Evolutionary conservation across 2,329 filamentous ascomycete species (phyloP), one percentile per base, ranked within the genome.

Genomic region (Colletotrichum ledebouriae): DNA sequence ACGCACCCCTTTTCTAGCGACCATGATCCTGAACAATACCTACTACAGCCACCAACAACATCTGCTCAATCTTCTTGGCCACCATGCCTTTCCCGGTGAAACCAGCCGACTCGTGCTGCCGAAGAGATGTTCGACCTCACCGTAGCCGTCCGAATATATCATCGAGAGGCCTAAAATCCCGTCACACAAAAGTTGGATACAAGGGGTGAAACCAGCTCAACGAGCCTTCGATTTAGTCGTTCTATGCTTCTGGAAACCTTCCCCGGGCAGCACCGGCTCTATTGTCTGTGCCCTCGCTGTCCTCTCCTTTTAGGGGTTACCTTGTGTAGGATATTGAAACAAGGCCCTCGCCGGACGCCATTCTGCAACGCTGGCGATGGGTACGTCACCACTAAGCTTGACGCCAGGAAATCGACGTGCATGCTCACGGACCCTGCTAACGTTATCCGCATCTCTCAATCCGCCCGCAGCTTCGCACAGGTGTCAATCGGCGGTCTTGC

Each of bases 161-260:
- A 49, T 34, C 34, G 55, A 65, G 34, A 15, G 55, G 42, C 49
- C 47, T 47, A 37, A 3, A 34, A 37, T 42, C 22, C 29, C 39
- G 53, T 59, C 46, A 41, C 29, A 12, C 37, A 60, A 50, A 17
- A 34, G 33, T 57, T 3, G 39, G 33, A 33, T 42, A 56, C 33
- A 62, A 47, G 34, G 41, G 57, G 58, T 69, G 69, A 70, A 70
- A 69, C 69, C 44, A 58, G 42, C 47, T 37, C 65, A 56, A 70
- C 33, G 61, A 68, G 66, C 49, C 66, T 69, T 67, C 53, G 29
- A 55, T 61, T 65, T 22, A 59, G 33, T 47, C 46, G 33, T 62
- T 61, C 46, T 42, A 61, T 66, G 60, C 66, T 70, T 70, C 69
- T 70, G 66, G 69, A 70, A 69, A 60, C 56, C 66, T 66, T 69